Evolutionary conservation across 2,329 filamentous ascomycete species (phyloP).

Genomic region (Phyllosticta citrichinensis): DNA sequence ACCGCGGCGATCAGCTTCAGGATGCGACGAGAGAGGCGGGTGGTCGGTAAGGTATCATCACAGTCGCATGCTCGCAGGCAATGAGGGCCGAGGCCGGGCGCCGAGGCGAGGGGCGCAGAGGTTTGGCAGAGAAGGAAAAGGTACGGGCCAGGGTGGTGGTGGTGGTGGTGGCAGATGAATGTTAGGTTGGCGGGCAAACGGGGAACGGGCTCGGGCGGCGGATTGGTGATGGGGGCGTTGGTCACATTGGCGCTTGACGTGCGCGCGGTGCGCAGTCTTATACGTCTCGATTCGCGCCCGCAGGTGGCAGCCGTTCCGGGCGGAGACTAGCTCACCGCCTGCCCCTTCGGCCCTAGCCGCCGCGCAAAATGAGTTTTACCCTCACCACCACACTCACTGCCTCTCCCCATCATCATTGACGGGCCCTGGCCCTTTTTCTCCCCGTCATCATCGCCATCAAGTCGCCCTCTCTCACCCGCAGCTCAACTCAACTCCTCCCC

Average conservation of each 20-base stretch:
- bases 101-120: constrained; percentile 2
- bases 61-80: constrained; percentile 4
- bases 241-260: constrained; percentile 10
- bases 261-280: constrained; percentile 5
- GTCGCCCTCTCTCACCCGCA: neutral
- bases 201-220: neutral
- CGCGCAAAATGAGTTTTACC: neutral
- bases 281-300: neutral
- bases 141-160: neutral
- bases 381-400: too few relatives aligned
- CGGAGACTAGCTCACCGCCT: neutral
- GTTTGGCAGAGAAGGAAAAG: constrained; percentile 5
- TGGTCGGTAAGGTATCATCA: constrained; percentile 4
- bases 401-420: neutral
- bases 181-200: neutral
- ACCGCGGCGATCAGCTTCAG: constrained; percentile 1
- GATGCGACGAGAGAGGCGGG: neutral
- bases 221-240: constrained; percentile 2
- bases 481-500: neutral
- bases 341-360: neutral
- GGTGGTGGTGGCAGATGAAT: neutral
- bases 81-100: constrained; percentile 3
- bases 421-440: neutral
- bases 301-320: neutral
- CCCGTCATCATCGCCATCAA: too few relatives aligned